These are phyloP conservation scores for Pichia kluyveri DNA, from an alignment of 805 yeast species.

Conservation along the genomic window DNA sequence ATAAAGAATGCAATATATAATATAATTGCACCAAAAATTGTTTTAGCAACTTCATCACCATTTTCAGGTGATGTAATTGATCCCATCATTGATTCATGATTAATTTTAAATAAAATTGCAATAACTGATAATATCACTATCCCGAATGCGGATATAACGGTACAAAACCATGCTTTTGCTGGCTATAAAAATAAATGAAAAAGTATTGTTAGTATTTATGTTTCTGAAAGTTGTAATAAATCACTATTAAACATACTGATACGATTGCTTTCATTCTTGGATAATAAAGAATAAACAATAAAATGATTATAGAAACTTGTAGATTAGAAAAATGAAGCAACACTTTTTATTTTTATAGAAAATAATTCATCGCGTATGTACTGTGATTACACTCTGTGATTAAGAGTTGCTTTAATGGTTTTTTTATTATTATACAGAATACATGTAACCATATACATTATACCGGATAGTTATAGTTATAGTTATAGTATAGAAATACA, in stretches of 20 bases:
- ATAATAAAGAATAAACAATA: too few species aligned
- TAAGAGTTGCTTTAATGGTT: too few species aligned
- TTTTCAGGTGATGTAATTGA: conserved; percentile 85
- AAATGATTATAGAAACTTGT: not conserved
- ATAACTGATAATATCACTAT: conserved; percentile 77
- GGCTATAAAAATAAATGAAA: conserved; percentile 31
- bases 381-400: too few species aligned
- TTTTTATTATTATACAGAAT: too few species aligned
- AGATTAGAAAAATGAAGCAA: not conserved
- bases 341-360: not conserved
- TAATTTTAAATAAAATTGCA: conserved; percentile 70
- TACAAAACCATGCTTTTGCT: conserved; percentile 91
- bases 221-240: not conserved
- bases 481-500: too few species aligned
- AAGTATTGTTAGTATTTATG: conserved; percentile 3
- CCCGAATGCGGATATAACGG: conserved; percentile 87
- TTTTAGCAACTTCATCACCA: conserved; percentile 83
- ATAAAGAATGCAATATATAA: conserved; percentile 73
- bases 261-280: conserved; percentile 24
- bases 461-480: too few species aligned
- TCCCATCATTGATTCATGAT: conserved; percentile 90
- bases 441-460: too few species aligned
- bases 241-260: conserved; percentile 17
- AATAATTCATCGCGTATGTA: too few species aligned
- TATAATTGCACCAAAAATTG: conserved; percentile 81